Evolutionary conservation across 1,139 yeast genomes (phyloP).

Genomic region (Suzukiozyma palmioleophila): DNA sequence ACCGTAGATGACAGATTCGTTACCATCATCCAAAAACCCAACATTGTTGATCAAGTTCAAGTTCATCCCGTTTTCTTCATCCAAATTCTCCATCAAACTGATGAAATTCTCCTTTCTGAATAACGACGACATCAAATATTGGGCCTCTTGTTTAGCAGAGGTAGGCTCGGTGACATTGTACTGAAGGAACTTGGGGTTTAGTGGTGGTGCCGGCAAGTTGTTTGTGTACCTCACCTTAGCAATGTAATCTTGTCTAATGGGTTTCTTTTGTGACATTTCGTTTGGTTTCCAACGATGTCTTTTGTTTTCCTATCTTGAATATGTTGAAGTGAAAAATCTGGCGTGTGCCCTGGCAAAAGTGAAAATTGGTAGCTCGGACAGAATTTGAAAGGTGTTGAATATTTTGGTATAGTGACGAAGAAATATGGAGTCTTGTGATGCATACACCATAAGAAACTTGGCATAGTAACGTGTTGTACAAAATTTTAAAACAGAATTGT

Average conservation of each 20-base stretch:
- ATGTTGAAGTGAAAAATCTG: no score
- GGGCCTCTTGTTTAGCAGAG: constrained; percentile 47
- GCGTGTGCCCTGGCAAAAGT: no score
- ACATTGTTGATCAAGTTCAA: constrained; percentile 67
- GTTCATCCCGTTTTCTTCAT: constrained; percentile 74
- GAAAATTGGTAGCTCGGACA: no score
- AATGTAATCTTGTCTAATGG: constrained; percentile 76
- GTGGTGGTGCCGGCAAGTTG: constrained; percentile 88
- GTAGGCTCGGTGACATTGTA: constrained; percentile 38
- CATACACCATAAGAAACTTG: no score
- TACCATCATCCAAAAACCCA: constrained; percentile 64
- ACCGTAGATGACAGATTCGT: constrained; percentile 42
- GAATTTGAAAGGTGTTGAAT: no score
- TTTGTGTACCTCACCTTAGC: constrained; percentile 84
- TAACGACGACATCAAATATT: constrained; percentile 66
- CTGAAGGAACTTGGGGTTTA: constrained; percentile 81
- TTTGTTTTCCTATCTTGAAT: no score
- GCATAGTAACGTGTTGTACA: no score
- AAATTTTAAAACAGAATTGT: no score
- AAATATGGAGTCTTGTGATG: no score
- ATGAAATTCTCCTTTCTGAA: constrained; percentile 74
- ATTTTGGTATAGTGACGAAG: no score
- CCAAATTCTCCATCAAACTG: constrained; percentile 59
- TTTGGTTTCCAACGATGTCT: no score
- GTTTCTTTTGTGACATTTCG: constrained; percentile 28